Percentiles rank a stretch among this genome's conserved stretches.
Conservation (phyloP, 2,329 filamentous ascomycete genomes). For the Colletotrichum sp. region DNA sequence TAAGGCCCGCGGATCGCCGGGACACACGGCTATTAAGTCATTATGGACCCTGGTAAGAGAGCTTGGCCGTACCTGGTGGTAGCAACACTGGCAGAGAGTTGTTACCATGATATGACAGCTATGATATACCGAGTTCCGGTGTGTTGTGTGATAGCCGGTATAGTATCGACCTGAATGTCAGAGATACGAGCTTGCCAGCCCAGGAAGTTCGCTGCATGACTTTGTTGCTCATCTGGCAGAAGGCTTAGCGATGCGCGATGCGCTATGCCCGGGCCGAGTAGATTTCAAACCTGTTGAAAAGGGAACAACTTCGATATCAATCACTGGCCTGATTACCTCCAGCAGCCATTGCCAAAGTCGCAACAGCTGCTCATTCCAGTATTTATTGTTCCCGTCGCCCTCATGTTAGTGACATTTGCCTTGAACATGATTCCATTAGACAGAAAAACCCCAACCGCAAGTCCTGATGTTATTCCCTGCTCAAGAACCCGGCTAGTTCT, state of each 20-base stretch:
- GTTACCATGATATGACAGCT: background rate
- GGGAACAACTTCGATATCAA: too few relatives aligned
- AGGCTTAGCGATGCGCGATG: background rate
- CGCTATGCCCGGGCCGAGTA: too few relatives aligned
- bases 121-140: background rate
- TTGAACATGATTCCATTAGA: background rate
- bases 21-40: background rate
- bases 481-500: background rate
- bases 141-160: too few relatives aligned
- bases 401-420: background rate
- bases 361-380: background rate
- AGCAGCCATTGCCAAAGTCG: background rate
- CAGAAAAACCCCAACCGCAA: fast-evolving
- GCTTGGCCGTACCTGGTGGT: background rate
- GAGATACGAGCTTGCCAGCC: too few relatives aligned
- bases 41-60: background rate
- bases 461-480: background rate
- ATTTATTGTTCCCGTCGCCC: background rate
- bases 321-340: background rate
- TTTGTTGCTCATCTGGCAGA: fast-evolving
- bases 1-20: background rate
- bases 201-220: fast-evolving
- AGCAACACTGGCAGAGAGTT: background rate
- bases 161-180: too few relatives aligned
- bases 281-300: fast-evolving